Evolutionary conservation across 2,329 filamentous ascomycete species (phyloP).

Genomic region (Aspergillus arachidicola): DNA sequence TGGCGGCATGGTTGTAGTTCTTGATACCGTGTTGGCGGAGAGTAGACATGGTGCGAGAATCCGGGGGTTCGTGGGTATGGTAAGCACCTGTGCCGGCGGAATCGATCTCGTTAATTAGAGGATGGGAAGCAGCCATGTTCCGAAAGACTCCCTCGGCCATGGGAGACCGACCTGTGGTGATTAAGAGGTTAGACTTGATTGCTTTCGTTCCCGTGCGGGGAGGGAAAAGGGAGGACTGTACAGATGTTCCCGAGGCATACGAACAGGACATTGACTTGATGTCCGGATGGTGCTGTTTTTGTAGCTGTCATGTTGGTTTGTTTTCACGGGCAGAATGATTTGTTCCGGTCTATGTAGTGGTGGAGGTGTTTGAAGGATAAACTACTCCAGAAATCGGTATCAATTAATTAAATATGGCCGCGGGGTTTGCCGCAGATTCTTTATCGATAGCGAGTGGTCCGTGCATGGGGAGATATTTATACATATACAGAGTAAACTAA

Average conservation of each 20-base stretch:
- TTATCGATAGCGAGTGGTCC: constrained; percentile 13
- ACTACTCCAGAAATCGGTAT: too few relatives aligned
- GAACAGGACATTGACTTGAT: constrained; percentile 74
- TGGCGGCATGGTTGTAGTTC: constrained; percentile 74
- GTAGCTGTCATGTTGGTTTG: constrained; percentile 25
- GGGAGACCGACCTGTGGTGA: constrained; percentile 66
- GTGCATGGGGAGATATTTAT: neutral
- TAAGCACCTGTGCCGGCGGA: constrained; percentile 91
- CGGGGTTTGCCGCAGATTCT: constrained; percentile 13
- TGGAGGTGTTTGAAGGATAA: neutral
- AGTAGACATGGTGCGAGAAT: constrained; percentile 80
- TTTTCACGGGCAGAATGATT: neutral
- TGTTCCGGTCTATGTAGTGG: neutral
- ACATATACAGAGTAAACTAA: too few relatives aligned
- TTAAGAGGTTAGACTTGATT: constrained; percentile 1
- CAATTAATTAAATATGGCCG: neutral
- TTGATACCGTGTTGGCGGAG: constrained; percentile 73
- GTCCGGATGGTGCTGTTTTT: constrained; percentile 14
- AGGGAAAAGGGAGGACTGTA: constrained; percentile 30
- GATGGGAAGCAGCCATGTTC: constrained; percentile 62
- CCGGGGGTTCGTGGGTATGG: constrained; percentile 75
- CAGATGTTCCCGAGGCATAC: constrained; percentile 98
- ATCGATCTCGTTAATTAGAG: constrained; percentile 71
- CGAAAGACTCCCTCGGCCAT: constrained; percentile 97
- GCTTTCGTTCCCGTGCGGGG: neutral